Evolutionary conservation across 2,329 filamentous ascomycete species (phyloP).

Genomic region (Nakataea oryzae): DNA sequence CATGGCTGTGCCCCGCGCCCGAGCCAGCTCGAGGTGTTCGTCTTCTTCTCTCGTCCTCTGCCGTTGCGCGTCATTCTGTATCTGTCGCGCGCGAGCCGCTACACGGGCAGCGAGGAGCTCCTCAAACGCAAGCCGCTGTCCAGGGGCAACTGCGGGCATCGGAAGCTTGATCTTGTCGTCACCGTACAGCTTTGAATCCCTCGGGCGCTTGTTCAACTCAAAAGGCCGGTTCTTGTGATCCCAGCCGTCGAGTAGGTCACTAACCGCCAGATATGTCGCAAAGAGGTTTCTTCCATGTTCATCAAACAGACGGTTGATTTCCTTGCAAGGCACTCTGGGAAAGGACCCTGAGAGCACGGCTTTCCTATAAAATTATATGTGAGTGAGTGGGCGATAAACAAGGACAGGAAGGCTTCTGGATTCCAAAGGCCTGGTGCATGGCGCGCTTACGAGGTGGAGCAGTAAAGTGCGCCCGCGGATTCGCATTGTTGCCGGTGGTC

Average conservation of each 20-base stretch:
- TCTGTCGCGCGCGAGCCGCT: slow-evolving; percentile 15
- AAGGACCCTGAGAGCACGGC: slow-evolving; percentile 24
- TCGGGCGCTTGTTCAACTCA: slow-evolving; percentile 18
- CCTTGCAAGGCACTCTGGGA: slow-evolving; percentile 15
- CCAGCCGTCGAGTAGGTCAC: slow-evolving; percentile 11
- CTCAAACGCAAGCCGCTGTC: slow-evolving; percentile 19
- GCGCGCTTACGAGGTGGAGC: neutral
- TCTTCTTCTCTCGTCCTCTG: slow-evolving; percentile 23
- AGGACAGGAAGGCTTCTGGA: neutral
- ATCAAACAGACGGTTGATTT: slow-evolving; percentile 13
- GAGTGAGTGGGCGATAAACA: neutral
- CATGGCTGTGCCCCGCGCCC: slow-evolving; percentile 37
- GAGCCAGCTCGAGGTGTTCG: slow-evolving; percentile 29
- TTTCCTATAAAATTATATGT: neutral
- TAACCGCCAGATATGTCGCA: slow-evolving; percentile 22
- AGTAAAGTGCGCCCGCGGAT: slow-evolving; percentile 8
- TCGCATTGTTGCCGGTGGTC: slow-evolving; percentile 8
- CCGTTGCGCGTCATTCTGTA: slow-evolving; percentile 11
- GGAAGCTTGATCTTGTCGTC: slow-evolving; percentile 11
- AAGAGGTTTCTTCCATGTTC: slow-evolving; percentile 19
- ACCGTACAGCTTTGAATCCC: neutral
- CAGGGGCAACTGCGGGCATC: neutral
- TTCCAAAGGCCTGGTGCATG: neutral
- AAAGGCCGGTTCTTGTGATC: slow-evolving; percentile 9
- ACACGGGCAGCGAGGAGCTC: slow-evolving; percentile 28